Percentiles rank a stretch among this genome's conserved stretches.
Conservation (phyloP, 129 eudicot genomes). For the Solidago caesia region DNA sequence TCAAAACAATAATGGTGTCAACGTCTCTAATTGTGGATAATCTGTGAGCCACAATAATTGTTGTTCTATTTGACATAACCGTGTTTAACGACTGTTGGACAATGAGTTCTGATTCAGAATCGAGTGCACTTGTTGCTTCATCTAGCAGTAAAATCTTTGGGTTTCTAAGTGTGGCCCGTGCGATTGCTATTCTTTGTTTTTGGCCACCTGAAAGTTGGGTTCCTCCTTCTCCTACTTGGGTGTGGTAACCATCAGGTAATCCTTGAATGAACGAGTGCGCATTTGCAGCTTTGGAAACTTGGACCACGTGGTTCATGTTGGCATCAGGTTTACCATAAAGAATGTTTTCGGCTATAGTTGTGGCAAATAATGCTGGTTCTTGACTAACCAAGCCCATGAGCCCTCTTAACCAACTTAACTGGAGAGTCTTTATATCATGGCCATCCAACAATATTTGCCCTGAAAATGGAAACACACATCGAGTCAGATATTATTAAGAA, state of each 20-base stretch:
- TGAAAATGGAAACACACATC: slow-evolving; percentile 12
- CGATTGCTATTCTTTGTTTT: slow-evolving; percentile 81
- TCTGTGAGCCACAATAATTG: slow-evolving; percentile 71
- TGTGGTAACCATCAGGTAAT: slow-evolving; percentile 62
- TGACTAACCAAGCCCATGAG: slow-evolving; percentile 88
- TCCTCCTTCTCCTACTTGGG: slow-evolving; percentile 93
- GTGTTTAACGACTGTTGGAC: slow-evolving; percentile 67
- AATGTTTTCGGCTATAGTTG: slow-evolving; percentile 75
- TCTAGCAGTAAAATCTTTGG: slow-evolving; percentile 78
- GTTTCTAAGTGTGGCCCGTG: slow-evolving; percentile 70
- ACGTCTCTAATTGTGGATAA: slow-evolving; percentile 63
- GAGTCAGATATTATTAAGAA: not conserved
- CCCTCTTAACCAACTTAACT: slow-evolving; percentile 71
- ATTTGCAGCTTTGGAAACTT: slow-evolving; percentile 67
- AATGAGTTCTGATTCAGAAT: slow-evolving; percentile 67
- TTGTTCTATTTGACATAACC: slow-evolving; percentile 61
- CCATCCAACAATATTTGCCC: slow-evolving; percentile 72
- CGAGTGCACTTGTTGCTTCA: slow-evolving; percentile 93
- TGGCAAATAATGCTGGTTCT: slow-evolving; percentile 82
- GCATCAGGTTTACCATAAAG: slow-evolving; percentile 65
- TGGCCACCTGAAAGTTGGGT: slow-evolving; percentile 88
- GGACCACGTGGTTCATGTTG: slow-evolving; percentile 44
- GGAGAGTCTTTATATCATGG: slow-evolving; percentile 48
- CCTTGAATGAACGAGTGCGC: slow-evolving; percentile 63
- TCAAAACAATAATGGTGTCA: slow-evolving; percentile 63